Base-by-base conservation (phyloP, 495 filamentous ascomycete genomes). In the Penicillium cataractarum region DNA sequence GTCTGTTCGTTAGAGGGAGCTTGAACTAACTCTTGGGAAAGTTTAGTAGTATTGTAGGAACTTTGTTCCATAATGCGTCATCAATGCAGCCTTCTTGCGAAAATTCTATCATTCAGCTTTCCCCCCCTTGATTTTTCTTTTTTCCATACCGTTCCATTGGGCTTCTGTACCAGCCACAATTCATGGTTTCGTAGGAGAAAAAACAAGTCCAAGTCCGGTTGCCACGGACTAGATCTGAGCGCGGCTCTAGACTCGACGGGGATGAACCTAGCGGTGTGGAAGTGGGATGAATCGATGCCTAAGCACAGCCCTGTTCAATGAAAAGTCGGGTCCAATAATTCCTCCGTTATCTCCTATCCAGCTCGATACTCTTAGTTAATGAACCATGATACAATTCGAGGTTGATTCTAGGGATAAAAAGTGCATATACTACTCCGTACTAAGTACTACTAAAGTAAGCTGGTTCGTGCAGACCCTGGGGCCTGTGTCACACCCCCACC, bases 401-500 rank as follows among this genome's bases (percentile, higher is more conserved):
- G 42, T 24, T 22, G 42, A 46, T 46, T 46, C 42, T 46, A 39
- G 42, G 17, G 42, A 46, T 31, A 52, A 49, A 32, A 52, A 15
- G n/a, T n/a, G n/a, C n/a, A n/a, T n/a, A n/a, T n/a, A n/a, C n/a
- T n/a, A n/a, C n/a, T n/a, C n/a, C n/a, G n/a, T n/a, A n/a, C n/a
- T n/a, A n/a, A n/a, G n/a, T n/a, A n/a, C n/a, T 52, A 52, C 24
- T 0, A 52, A 52, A 52, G 29, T 52, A 27, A 29, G 49, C 49
- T 52, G 49, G 32, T 39, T 10, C 4, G 52, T 29, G 33, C 27
- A 33, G 32, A 32, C 61, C 63, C 66, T 69, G 66, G 32, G 52
- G 64, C 63, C 66, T 69, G 66, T 69, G 66, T 66, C 64, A 66
- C 64, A 56, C 52, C 65, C 57, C 61, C 61, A 64, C 61, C 61